A percentile compares a stretch with the other conserved stretches of the same genome.
phyloP scores from a whole-genome alignment of 2,329 filamentous ascomycete genomes.

The Microascus cirrosus region DNA sequence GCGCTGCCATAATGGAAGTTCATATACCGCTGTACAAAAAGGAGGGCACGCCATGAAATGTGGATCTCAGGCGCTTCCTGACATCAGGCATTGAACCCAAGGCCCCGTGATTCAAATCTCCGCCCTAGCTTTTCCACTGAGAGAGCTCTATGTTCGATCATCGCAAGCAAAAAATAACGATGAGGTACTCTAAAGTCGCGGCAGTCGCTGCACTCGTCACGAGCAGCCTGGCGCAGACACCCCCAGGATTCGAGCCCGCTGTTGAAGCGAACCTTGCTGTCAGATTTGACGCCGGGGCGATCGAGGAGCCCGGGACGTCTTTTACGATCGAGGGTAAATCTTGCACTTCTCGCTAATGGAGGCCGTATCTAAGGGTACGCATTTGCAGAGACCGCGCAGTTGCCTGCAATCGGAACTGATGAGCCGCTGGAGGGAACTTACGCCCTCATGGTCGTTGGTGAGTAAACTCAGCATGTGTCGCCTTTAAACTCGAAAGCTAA shows the following conservation, averaged over 20 bases:
- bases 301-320: background rate
- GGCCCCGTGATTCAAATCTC: no score
- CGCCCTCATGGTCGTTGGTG: constrained; percentile 1
- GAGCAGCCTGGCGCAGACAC: background rate
- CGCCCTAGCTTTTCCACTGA: no score
- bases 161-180: background rate
- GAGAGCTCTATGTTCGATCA: no score
- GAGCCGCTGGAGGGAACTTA: constrained; percentile 4
- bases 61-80: background rate
- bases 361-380: background rate
- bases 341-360: background rate
- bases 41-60: background rate
- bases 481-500: background rate
- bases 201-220: background rate
- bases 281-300: background rate
- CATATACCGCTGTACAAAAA: background rate
- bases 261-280: constrained; percentile 4
- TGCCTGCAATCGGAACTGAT: constrained; percentile 1
- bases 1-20: background rate
- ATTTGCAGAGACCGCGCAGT: constrained; percentile 1
- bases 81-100: background rate
- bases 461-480: background rate
- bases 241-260: constrained; percentile 1
- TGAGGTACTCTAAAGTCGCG: background rate
- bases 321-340: constrained; percentile 1